Evolutionary conservation across 495 filamentous ascomycete species (phyloP), one percentile per base, ranked within the genome.

Genomic region (Penicillium psychrofluorescens): DNA sequence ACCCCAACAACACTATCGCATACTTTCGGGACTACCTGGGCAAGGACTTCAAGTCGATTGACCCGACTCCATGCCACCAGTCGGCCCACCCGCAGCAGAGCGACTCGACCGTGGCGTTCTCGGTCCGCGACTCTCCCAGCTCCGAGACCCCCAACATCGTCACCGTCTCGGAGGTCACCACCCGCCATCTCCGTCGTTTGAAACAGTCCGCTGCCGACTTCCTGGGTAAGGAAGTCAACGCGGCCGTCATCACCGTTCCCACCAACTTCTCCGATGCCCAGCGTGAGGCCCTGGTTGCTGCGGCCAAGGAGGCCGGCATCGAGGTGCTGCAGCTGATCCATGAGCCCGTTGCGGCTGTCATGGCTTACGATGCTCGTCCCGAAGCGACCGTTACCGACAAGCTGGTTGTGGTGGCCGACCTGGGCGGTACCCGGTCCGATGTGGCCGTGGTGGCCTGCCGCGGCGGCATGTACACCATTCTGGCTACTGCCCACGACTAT

Each of bases 11-110:
- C 75, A 97, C 91, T 27, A 79, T 95, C 57, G 88, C 87, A 56
- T 95, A 87, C 74, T 98, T 95, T 76, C 81, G 89, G 58, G 92
- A 98, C 61, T 96, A 86, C 66, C 68, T 98, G 29, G 92, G 92
- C 51, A 87, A 95, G 78, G 82, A 92, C 44, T 94, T 90, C 79
- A 87, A 90, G 71, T 86, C 85, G 44, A 92, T 98, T 75, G 92
- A 98, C 68, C 87, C 94, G 39, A 95, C 87, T 29, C 86, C 92
- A 58, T 90, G 85, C 72, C 92, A 97, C 62, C 81, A 87, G 48
- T 95, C 91, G 35, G 86, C 90, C 36, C 92, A 96, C 67, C 94
- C 92, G 43, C 64, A 85, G 59, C 86, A 91, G 51, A 63, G 71
- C 57, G 79, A 82, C 36, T 80, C 77, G 38, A 80, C 79, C 35